Evolutionary conservation across 1,139 yeast species (phyloP).

Genomic region (Candida glucosophila): DNA sequence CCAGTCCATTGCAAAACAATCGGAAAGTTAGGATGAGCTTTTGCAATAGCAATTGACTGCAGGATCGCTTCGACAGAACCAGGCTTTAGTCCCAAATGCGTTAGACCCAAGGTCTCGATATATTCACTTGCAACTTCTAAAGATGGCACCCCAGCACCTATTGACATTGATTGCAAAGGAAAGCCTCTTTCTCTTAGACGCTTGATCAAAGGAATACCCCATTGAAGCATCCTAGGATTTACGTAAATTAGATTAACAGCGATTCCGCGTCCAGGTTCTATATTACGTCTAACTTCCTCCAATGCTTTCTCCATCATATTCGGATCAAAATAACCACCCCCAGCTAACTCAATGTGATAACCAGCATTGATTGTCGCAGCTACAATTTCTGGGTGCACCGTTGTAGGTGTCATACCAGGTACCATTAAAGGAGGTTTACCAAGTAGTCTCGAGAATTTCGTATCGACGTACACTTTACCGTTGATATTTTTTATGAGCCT

Average conservation of each 20-base stretch:
- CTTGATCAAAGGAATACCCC: slow-evolving; percentile 96
- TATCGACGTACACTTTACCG: slow-evolving; percentile 80
- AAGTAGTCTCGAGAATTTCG: slow-evolving; percentile 84
- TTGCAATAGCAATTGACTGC: slow-evolving; percentile 83
- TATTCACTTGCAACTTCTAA: slow-evolving; percentile 95
- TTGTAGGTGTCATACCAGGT: slow-evolving; percentile 99
- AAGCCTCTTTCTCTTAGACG: slow-evolving; percentile 83
- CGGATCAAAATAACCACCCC: slow-evolving; percentile 93
- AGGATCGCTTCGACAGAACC: slow-evolving; percentile 92
- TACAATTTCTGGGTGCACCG: slow-evolving; percentile 89
- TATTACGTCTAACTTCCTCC: slow-evolving; percentile 54
- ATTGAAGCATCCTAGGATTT: slow-evolving; percentile 93
- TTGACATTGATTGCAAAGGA: slow-evolving; percentile 92
- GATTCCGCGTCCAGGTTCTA: slow-evolving; percentile 81
- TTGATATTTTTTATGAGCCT: slow-evolving; percentile 62
- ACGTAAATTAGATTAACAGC: slow-evolving; percentile 91
- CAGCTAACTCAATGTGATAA: slow-evolving; percentile 94
- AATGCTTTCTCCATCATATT: slow-evolving; percentile 65
- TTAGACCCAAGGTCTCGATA: slow-evolving; percentile 83
- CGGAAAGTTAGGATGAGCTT: slow-evolving; percentile 93
- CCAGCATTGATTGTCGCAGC: slow-evolving; percentile 94
- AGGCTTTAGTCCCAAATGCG: slow-evolving; percentile 94
- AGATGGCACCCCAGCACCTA: slow-evolving; percentile 99
- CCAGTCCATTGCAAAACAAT: slow-evolving; percentile 99
- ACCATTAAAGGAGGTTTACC: slow-evolving; percentile 97